Base-by-base conservation (phyloP, 192 early-diverging fungal species). In the Podila epicladia region DNA sequence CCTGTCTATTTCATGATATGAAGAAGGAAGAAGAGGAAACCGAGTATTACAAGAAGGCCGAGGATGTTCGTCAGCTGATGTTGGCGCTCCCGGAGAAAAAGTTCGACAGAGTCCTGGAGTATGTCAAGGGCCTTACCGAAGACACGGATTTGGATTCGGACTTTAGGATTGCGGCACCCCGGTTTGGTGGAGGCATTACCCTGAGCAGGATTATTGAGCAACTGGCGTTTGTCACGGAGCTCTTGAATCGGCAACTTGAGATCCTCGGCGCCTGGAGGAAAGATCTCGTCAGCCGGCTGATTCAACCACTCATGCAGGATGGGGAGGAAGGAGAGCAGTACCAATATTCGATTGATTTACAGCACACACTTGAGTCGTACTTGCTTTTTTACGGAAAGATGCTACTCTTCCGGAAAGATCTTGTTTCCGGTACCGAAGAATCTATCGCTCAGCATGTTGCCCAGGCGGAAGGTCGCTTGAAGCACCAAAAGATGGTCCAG, bases 1-100 rank as follows among this genome's bases (percentile, higher is more conserved):
- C 92, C 2, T 85, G 86, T 38, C 71, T 87, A 24, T 84, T 87
- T 65, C 84, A 88, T 58, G 82, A 84, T 31, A 41, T 91, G 64
- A 83, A 83, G 61, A 69, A 83, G 62, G 75, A 86, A 58, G 67
- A 62, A 9, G 65, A 73, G 31, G 90, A 91, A 69, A 85, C 70
- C 2, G 48, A 69, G 17, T 77, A 58, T 22, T 86, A 86, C 41
- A 67, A 85, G 9, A 62, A 38, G 29, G 85, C 85, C 15, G 83
- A 86, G 50, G 67, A 64, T 5, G 49, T 85, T 12, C 80, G 85
- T 8, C 69, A 74, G 15, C 65, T 75, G 24, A 64, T 85, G 24
- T 60, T 86, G n/a, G 19, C 3, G 5, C 59, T 64, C 3, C 65
- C 64, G 0, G 67, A 83, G 37, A 69, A 77, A 59, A 77, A 64